Evolutionary conservation across 2,329 filamentous ascomycete genomes (phyloP), one percentile per base, ranked within the genome.

Genomic region (Xylaria sp.): DNA sequence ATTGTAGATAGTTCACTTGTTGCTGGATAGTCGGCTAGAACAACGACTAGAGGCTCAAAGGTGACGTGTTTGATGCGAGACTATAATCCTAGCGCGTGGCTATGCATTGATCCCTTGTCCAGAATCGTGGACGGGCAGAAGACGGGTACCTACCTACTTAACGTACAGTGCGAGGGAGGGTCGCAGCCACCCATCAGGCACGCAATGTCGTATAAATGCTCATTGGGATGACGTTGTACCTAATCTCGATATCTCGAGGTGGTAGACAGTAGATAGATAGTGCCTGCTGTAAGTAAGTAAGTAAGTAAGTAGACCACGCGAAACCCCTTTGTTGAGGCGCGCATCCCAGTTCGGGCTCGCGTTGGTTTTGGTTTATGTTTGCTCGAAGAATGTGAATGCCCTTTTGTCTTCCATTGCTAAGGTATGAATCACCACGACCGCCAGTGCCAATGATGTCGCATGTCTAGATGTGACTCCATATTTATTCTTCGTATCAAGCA

Each of bases 61-160:
- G 55, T 47, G 55, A 59, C 55, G 51, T 59, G 55, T 54, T 58
- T 47, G 11, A 37, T 53, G 40, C 46, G 33, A 41, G 47, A 54
- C 49, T 21, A 57, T 9, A 51, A 49, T 60, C 53, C 58, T 58
- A 43, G 44, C 58, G 55, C 49, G 62, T 62, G 62, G 62, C 62
- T 64, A 60, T 62, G 62, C 52, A 41, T 17, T 49, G 11, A 48
- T 61, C 44, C 49, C 55, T 54, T 49, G 54, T 44, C 25, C 19
- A 37, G 54, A 48, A 43, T 31, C 27, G 48, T 33, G 49, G 21
- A 31, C 41, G 38, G n/a, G n/a, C n/a, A n/a, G n/a, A n/a, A n/a
- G n/a, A n/a, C n/a, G n/a, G n/a, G n/a, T n/a, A n/a, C n/a, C n/a
- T n/a, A n/a, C n/a, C n/a, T n/a, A n/a, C n/a, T n/a, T n/a, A 4